Percentiles rank a stretch among this genome's conserved stretches.
Evolutionary conservation across 73 alveolate genomes (phyloP).

Genomic region (Blepharisma stoltei): DNA sequence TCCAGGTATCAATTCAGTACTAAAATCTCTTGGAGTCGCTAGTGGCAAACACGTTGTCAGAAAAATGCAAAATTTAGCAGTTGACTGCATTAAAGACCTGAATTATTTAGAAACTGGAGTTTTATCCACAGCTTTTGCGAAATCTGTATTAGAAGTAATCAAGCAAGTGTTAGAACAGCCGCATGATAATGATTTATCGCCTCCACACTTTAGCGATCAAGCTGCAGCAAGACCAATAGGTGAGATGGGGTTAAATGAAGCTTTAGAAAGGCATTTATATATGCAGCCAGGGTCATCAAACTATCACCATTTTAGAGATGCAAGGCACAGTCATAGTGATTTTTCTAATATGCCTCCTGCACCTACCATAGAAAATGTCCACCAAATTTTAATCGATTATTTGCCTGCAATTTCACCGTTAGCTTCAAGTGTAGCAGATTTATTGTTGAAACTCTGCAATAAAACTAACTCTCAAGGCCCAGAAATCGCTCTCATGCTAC

Average conservation of each 20-base stretch:
- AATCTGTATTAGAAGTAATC: background rate
- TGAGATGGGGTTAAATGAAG: too few relatives aligned
- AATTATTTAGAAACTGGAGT: slow-evolving; percentile 9
- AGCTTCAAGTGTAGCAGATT: background rate
- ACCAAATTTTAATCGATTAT: too few relatives aligned
- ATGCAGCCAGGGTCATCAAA: too few relatives aligned
- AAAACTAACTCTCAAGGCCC: background rate
- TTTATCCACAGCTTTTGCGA: slow-evolving; percentile 20
- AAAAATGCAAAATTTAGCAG: background rate
- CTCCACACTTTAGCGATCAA: too few relatives aligned
- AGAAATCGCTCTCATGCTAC: slow-evolving; percentile 6
- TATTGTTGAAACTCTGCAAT: background rate
- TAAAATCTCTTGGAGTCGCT: background rate
- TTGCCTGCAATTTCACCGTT: background rate
- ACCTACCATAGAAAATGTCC: too few relatives aligned
- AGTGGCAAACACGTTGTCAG: background rate
- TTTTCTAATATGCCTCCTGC: too few relatives aligned
- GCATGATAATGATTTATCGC: too few relatives aligned
- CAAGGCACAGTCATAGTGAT: too few relatives aligned
- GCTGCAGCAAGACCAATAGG: too few relatives aligned
- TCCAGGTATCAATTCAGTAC: background rate
- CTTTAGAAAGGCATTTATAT: too few relatives aligned
- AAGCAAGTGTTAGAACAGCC: background rate
- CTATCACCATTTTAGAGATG: too few relatives aligned
- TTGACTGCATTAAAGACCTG: background rate